Base-by-base conservation (phyloP, 164 flowering plant genomes). In the Malania oleifera region DNA sequence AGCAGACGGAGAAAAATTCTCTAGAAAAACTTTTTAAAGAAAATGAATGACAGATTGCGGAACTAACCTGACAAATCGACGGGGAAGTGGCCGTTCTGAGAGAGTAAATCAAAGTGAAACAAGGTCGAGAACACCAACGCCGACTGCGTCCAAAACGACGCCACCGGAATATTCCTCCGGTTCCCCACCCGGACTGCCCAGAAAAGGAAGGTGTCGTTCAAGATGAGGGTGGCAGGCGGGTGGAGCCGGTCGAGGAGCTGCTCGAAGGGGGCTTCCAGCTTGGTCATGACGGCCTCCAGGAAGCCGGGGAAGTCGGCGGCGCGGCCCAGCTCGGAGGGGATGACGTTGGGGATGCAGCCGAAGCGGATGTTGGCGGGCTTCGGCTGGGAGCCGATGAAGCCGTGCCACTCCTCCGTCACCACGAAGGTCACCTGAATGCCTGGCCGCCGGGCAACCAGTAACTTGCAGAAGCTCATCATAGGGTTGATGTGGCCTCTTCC, bases 341-440 rank as follows among this genome's bases (percentile, higher is more conserved):
- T 67, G 28, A 91, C 90, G 54, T 87, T 86, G 0, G 98, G 98
- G 22, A 92, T 56, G 13, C 88, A 52, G 22, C 61, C 70, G 52
- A 82, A 69, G 12, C 70, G 73, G 13, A 89, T 49, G 63, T 70
- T 68, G 9, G 67, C 37, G 8, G 81, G 81, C 52, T 19, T 64
- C 0, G 64, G 48, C 0, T 58, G 73, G 4, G 86, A 69, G 39
- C 66, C 67, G 39, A 87, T 56, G 70, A 83, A 62, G 59, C 80
- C 72, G 25, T 67, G 72, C 97, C 97, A 90, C 71, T 90, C 97
- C 24, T 90, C 86, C 0, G 96, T 86, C 43, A 91, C 70, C 19
- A 84, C 82, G 46, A 90, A 74, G 53, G 87, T 79, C 53, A 90
- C 64, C 61, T 54, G 25, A 35, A 75, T 3, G 44, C 59, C 48